Conservation (phyloP, 495 filamentous ascomycete species). For the Sordaria brevicollis region DNA sequence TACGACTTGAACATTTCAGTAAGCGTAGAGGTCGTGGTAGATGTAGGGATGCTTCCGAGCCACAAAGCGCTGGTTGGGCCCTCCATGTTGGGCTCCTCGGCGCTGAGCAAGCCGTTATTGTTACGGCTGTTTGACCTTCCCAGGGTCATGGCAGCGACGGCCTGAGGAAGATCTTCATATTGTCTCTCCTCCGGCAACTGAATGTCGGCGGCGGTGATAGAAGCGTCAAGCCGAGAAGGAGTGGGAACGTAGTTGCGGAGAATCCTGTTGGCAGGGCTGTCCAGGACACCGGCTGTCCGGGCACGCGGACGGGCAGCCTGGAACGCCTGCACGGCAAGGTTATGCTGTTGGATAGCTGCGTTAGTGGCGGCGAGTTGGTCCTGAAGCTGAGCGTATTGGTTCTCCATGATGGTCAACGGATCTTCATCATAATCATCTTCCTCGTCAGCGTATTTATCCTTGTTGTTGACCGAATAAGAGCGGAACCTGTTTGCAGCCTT, state of each 20-base stretch:
- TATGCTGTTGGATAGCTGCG: constrained; percentile 86
- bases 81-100: constrained; percentile 72
- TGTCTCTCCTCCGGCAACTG: constrained; percentile 61
- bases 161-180: constrained; percentile 56
- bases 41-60: constrained; percentile 97
- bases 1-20: constrained; percentile 87
- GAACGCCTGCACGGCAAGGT: constrained; percentile 86
- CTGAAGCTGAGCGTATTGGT: constrained; percentile 50
- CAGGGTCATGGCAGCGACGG: constrained; percentile 70
- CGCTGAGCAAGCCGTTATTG: constrained; percentile 44
- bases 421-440: constrained; percentile 75
- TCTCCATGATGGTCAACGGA: constrained; percentile 56
- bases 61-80: constrained; percentile 87
- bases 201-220: constrained; percentile 72
- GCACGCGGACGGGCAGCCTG: constrained; percentile 82
- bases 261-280: constrained; percentile 64
- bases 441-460: constrained; percentile 93
- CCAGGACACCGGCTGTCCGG: constrained; percentile 73
- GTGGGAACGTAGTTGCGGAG: constrained; percentile 69
- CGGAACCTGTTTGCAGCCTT: constrained; percentile 80
- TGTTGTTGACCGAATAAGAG: constrained; percentile 97
- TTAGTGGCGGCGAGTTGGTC: constrained; percentile 65
- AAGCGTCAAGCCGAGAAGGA: constrained; percentile 76
- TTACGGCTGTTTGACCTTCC: constrained; percentile 49
- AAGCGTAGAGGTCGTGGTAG: constrained; percentile 86